Evolutionary conservation across 768 basidiomycete genomes (phyloP).

Genomic region (Macrolepiota albuminosa): DNA sequence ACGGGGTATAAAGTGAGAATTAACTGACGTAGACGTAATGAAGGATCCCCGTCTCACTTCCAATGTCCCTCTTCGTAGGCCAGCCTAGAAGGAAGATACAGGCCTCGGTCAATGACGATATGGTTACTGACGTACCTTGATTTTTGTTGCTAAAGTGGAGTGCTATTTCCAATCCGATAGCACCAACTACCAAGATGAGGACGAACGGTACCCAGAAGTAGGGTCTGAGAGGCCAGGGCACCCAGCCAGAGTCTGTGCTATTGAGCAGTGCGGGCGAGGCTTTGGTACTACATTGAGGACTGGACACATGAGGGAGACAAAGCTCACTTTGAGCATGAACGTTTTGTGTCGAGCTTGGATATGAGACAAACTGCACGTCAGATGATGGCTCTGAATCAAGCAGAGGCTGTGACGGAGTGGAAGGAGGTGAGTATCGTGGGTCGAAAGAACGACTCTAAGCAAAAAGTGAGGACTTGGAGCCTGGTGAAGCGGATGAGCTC

Average conservation of each 20-base stretch:
- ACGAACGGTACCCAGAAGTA: slow-evolving; percentile 44
- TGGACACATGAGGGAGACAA: not conserved
- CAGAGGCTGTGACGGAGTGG: slow-evolving; percentile 12
- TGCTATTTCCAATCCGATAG: slow-evolving; percentile 42
- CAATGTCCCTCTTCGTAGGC: slow-evolving; percentile 30
- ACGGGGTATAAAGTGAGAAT: not conserved
- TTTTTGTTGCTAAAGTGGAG: slow-evolving; percentile 41
- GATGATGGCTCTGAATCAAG: slow-evolving; percentile 10
- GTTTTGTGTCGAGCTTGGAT: slow-evolving; percentile 2
- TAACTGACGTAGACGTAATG: slow-evolving; percentile 51
- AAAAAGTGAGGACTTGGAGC: not conserved
- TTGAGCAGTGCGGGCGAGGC: not conserved
- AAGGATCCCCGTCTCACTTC: slow-evolving; percentile 29
- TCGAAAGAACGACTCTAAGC: slow-evolving; percentile 3
- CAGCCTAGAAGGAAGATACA: slow-evolving; percentile 30
- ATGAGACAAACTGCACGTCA: slow-evolving; percentile 20
- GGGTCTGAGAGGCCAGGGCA: slow-evolving; percentile 39
- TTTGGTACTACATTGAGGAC: not conserved
- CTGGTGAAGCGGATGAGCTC: not conserved
- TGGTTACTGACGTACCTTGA: slow-evolving; percentile 27
- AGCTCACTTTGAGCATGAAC: not conserved
- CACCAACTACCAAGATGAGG: slow-evolving; percentile 29
- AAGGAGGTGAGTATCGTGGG: slow-evolving; percentile 11
- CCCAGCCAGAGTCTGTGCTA: slow-evolving; percentile 23
- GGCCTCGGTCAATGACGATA: not conserved